Evolutionary conservation across 805 yeast species (phyloP), one percentile per base, ranked within the genome.

Genomic region (Ogataea neopini): DNA sequence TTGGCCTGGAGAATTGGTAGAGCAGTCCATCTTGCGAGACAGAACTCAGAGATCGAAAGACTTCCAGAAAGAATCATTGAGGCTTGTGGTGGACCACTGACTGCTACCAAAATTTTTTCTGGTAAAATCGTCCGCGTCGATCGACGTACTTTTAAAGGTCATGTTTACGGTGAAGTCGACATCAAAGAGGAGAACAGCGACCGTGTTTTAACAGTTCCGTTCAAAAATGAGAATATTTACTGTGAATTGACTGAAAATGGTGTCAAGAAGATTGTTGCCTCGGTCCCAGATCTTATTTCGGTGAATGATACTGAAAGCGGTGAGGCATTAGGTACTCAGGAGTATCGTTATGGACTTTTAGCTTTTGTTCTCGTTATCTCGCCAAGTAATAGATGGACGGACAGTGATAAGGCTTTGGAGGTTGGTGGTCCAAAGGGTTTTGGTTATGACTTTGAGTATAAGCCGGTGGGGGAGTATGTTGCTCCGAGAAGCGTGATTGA

Each of bases 1-100:
- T 52, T 65, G 22, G 70, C 76, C 6, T 74, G 78, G 79, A 64
- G 76, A 57, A 68, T 74, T 39, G 79, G 78, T 3, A 62, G 70
- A 41, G 76, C 75, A 5, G 71, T 73, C 2, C 51, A 54, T 18
- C 53, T 67, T 18, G 71, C 77, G 1, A 62, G 64, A 40, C 68
- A 66, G 40, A 59, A 59, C 6, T 59, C 65, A 20, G 70, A 70
- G 37, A 59, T 72, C 28, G 69, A 63, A 28, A 54, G 51, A 28
- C 44, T 72, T 2, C 69, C 74, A 2, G 49, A 60, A 5, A 51
- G 51, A 28, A 72, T 72, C 29, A 56, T 71, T 9, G 71, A 71
- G 4, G 55, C 73, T 2, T 63, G 70, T 29, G 70, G 70, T 20
- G 54, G 58, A 4, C 49, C 49, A 7, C 49, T 52, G 6, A 37